Conservation (phyloP, 2,329 filamentous ascomycete species). For the Cytospora piceicola region DNA sequence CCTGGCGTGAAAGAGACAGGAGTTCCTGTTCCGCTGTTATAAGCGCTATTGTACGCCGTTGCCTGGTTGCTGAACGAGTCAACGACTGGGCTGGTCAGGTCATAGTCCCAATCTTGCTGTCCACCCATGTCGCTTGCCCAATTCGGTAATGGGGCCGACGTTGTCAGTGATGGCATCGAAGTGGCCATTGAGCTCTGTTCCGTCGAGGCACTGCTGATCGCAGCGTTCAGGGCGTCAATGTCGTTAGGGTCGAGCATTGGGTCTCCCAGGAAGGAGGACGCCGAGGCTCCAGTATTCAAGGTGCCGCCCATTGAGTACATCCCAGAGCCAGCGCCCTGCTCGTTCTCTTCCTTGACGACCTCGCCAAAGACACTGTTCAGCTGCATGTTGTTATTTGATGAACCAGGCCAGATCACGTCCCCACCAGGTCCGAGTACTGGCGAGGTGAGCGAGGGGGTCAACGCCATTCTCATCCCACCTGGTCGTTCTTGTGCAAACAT, state of each 20-base stretch:
- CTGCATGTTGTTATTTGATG: slow-evolving; percentile 2
- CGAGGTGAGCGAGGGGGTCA: slow-evolving; percentile 39
- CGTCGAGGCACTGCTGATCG: slow-evolving; percentile 12
- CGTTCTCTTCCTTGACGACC: slow-evolving; percentile 28
- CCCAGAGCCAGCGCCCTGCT: slow-evolving; percentile 13
- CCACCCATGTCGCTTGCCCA: slow-evolving; percentile 23
- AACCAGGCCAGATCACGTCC: slow-evolving; percentile 7
- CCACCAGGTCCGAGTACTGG: slow-evolving; percentile 28
- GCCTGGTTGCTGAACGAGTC: slow-evolving; percentile 26
- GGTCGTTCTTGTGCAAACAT: slow-evolving; percentile 47
- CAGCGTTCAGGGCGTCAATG: slow-evolving; percentile 8
- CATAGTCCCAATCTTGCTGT: slow-evolving; percentile 29
- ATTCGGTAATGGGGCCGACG: slow-evolving; percentile 9
- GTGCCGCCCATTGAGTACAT: slow-evolving; percentile 20
- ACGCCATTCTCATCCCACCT: slow-evolving; percentile 41
- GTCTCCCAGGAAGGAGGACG: slow-evolving; percentile 22
- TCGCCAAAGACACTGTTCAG: slow-evolving; percentile 26
- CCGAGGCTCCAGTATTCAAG: background rate
- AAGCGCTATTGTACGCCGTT: slow-evolving; percentile 24
- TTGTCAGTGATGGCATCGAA: slow-evolving; percentile 23
- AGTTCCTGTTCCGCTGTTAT: slow-evolving; percentile 27
- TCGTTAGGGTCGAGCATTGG: slow-evolving; percentile 24
- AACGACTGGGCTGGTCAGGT: slow-evolving; percentile 25
- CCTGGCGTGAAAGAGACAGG: slow-evolving; percentile 22
- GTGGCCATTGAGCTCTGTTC: slow-evolving; percentile 9